Percentiles rank a stretch among this genome's conserved stretches.
Conservation (phyloP, 805 yeast species). For the Ogataea minuta region DNA sequence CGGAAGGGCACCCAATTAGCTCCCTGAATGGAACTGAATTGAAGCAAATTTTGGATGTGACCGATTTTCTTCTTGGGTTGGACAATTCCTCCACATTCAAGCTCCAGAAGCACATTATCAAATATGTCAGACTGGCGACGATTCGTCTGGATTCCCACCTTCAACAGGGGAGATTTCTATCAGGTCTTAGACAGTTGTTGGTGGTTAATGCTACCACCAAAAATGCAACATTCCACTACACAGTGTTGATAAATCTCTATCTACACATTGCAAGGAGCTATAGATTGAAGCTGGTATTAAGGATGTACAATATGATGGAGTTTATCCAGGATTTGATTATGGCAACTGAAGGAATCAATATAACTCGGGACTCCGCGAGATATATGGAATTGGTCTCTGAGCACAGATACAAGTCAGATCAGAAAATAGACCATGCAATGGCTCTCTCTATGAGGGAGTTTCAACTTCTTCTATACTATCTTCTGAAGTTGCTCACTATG, state of each 20-base stretch:
- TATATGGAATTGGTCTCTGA: slow-evolving; percentile 15
- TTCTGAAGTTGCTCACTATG: slow-evolving; percentile 8
- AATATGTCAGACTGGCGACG: slow-evolving; percentile 1
- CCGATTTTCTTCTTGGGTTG: slow-evolving; percentile 11
- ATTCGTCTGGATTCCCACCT: slow-evolving; percentile 7
- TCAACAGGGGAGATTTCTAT: slow-evolving; percentile 8
- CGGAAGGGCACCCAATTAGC: slow-evolving; percentile 4
- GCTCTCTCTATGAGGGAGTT: slow-evolving; percentile 9
- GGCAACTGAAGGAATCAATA: slow-evolving; percentile 5
- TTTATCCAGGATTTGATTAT: slow-evolving; percentile 17
- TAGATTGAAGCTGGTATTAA: slow-evolving; percentile 3
- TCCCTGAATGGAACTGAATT: slow-evolving; percentile 8
- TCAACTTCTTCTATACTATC: slow-evolving; percentile 16
- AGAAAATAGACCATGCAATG: slow-evolving; percentile 5
- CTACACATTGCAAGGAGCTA: slow-evolving; percentile 4
- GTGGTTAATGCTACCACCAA: slow-evolving; percentile 6
- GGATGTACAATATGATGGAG: slow-evolving; percentile 12
- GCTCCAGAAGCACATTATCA: slow-evolving; percentile 11
- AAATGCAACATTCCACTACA: slow-evolving; percentile 5
- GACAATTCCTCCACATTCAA: slow-evolving; percentile 8
- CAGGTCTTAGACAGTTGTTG: slow-evolving; percentile 4
- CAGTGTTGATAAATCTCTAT: slow-evolving; percentile 9
- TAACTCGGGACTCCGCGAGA: slow-evolving; percentile 4
- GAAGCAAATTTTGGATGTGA: slow-evolving; percentile 2
- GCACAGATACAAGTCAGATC: slow-evolving; percentile 4